phyloP scores from a whole-genome alignment of 2,329 filamentous ascomycete species.

The Bipolaris cookei region DNA sequence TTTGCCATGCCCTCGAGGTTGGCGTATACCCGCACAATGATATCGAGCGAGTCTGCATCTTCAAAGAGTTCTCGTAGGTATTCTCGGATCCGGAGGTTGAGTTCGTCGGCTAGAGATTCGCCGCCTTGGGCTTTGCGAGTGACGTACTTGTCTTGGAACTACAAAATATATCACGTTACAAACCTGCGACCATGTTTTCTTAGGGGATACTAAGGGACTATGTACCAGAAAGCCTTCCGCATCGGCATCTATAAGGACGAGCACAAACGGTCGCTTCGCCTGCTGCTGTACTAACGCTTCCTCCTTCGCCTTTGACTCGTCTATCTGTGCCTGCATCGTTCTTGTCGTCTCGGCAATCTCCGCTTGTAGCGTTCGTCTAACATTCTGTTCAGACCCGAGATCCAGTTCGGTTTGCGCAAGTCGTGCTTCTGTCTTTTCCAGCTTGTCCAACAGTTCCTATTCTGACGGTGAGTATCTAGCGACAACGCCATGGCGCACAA shows the following conservation, averaged over 20 bases:
- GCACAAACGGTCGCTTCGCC: slow-evolving; percentile 44
- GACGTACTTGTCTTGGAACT: slow-evolving; percentile 48
- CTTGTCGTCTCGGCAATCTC: slow-evolving; percentile 30
- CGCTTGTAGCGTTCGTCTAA: slow-evolving; percentile 44
- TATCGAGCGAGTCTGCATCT: slow-evolving; percentile 45
- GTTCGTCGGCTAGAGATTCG: slow-evolving; percentile 45
- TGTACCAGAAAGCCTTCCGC: slow-evolving; percentile 47
- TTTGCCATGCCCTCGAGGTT: slow-evolving; percentile 49
- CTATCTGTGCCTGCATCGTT: slow-evolving; percentile 15
- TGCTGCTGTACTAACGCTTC: slow-evolving; percentile 40
- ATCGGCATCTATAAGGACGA: slow-evolving; percentile 48
- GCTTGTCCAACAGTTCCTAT: slow-evolving; percentile 47
- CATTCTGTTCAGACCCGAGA: slow-evolving; percentile 48
- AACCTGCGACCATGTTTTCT: background rate
- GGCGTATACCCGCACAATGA: slow-evolving; percentile 45
- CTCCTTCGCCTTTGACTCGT: slow-evolving; percentile 40
- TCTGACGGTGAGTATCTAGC: background rate
- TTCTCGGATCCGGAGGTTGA: slow-evolving; percentile 43
- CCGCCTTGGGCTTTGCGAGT: slow-evolving; percentile 46
- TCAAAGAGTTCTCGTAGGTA: slow-evolving; percentile 45
- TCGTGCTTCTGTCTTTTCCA: slow-evolving; percentile 46
- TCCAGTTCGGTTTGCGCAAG: slow-evolving; percentile 47
- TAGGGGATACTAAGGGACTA: background rate
- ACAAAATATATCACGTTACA: background rate
- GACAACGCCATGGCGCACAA: background rate